Percentiles rank a stretch among this genome's conserved stretches.
Conservation (phyloP, 768 basidiomycete species). For the Tricholoma hemisulphureum region DNA sequence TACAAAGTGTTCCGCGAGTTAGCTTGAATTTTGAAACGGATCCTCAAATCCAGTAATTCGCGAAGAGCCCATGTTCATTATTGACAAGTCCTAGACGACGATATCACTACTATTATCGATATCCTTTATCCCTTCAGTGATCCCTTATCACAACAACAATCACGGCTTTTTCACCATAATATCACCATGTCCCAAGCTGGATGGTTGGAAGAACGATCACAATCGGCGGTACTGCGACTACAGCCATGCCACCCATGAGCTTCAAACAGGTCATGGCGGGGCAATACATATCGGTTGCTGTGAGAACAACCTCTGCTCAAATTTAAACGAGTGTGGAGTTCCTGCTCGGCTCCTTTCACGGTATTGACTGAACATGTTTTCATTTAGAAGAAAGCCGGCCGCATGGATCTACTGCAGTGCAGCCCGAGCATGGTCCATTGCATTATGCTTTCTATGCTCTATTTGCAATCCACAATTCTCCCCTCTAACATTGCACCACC, state of each 20-base stretch:
- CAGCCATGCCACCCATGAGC: constrained; percentile 39
- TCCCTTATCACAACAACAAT: constrained; percentile 42
- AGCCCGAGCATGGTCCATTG: constrained; percentile 52
- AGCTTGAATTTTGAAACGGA: no score
- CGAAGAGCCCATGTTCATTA: no score
- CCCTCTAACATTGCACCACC: not conserved
- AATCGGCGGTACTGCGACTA: constrained; percentile 37
- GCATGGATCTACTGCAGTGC: constrained; percentile 51
- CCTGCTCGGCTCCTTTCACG: not conserved
- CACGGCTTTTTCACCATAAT: constrained; percentile 38
- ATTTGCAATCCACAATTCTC: not conserved
- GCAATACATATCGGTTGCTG: no score
- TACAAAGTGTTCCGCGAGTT: no score
- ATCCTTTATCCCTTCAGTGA: constrained; percentile 52
- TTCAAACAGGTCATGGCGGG: no score
- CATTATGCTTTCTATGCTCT: constrained; percentile 43
- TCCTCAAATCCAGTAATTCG: no score
- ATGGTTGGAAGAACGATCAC: constrained; percentile 43
- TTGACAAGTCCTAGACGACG: no score
- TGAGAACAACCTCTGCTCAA: no score
- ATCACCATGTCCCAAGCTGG: constrained; percentile 46
- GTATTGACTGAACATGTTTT: not conserved
- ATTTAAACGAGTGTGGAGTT: constrained; percentile 41
- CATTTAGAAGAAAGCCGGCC: constrained; percentile 44
- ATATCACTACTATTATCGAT: constrained; percentile 40